Conservation (phyloP, 176 grass and related monocot species). For the Oryza australiensis region DNA sequence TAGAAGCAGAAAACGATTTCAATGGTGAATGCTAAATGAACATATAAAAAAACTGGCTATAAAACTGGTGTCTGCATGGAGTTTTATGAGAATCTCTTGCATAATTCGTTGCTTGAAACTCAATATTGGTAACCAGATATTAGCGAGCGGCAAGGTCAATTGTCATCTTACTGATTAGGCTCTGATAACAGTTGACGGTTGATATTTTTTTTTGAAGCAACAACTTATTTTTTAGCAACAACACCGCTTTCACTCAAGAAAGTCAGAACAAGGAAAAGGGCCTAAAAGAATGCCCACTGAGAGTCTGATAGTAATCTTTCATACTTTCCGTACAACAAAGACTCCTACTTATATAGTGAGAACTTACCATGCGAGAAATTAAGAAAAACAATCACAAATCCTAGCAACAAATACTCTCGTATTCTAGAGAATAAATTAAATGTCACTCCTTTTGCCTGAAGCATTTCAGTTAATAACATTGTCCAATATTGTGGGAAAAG, state of each 20-base stretch:
- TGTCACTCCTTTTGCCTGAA: not conserved
- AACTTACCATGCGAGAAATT: not conserved
- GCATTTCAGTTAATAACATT: not conserved
- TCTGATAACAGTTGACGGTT: not conserved
- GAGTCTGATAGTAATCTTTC: not conserved
- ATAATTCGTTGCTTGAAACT: not conserved
- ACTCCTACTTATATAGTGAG: not conserved
- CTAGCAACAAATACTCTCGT: not conserved
- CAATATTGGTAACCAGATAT: not conserved
- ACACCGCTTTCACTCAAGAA: not conserved
- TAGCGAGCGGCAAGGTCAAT: not conserved
- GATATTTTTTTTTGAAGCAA: not conserved
- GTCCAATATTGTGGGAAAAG: not conserved
- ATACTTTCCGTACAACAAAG: not conserved
- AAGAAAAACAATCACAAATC: not conserved
- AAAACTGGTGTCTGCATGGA: not conserved
- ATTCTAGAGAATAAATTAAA: slow-evolving; percentile 9
- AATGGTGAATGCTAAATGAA: not conserved
- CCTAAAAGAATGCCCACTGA: not conserved
- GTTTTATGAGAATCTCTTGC: not conserved
- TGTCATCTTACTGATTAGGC: not conserved
- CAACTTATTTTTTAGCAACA: too few relatives aligned
- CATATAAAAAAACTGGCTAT: not conserved
- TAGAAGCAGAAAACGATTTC: not conserved
- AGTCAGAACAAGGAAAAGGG: not conserved